Conservation (phyloP, 768 basidiomycete genomes). For the Kwoniella newhampshirensis region DNA sequence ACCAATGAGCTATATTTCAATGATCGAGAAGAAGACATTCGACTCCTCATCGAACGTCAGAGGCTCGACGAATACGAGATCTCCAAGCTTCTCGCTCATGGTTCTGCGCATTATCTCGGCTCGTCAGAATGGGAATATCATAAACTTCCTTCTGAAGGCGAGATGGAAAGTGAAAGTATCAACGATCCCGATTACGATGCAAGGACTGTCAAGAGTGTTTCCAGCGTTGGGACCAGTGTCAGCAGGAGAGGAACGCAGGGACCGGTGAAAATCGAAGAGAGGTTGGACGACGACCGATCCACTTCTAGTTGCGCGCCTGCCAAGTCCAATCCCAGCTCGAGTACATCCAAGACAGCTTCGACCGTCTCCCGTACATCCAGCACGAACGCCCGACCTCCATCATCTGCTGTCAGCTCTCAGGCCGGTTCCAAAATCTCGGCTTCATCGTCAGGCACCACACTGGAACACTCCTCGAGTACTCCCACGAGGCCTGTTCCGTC, state of each 20-base stretch:
- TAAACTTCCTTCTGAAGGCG: constrained; percentile 56
- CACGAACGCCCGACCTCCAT: no score
- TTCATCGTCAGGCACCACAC: no score
- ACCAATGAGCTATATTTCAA: neutral
- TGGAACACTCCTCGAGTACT: no score
- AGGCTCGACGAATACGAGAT: constrained; percentile 66
- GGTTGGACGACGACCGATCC: no score
- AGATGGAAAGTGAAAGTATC: constrained; percentile 49
- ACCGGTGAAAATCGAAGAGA: no score
- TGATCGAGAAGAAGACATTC: constrained; percentile 64
- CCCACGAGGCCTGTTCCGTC: no score
- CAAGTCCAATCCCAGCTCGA: no score
- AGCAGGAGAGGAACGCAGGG: no score
- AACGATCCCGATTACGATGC: constrained; percentile 41
- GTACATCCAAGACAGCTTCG: no score
- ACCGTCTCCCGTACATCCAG: neutral
- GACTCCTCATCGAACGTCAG: constrained; percentile 66
- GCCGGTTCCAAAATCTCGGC: no score
- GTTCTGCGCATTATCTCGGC: constrained; percentile 55
- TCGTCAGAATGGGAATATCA: constrained; percentile 72
- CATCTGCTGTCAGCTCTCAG: no score
- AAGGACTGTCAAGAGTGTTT: constrained; percentile 22
- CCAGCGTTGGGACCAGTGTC: constrained; percentile 17
- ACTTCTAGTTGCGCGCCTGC: no score
- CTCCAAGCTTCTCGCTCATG: constrained; percentile 9